phyloP scores from a whole-genome alignment of 75 land plant genomes.

The Picea sitchensis region DNA sequence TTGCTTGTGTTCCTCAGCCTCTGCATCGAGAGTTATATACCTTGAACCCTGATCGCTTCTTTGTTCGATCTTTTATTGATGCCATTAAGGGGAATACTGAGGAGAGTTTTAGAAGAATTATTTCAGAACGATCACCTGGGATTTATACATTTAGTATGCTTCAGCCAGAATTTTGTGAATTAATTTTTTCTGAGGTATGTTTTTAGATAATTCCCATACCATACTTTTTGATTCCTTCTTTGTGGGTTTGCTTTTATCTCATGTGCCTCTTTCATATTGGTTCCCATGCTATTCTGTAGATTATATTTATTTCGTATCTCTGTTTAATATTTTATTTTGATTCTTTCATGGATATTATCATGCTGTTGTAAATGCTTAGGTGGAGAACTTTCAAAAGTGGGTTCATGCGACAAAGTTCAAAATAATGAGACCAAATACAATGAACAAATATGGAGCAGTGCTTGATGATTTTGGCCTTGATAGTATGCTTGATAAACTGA shows the following conservation, averaged over 20 bases:
- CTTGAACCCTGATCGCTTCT: conserved; percentile 65
- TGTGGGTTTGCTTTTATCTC: background rate
- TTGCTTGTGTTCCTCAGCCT: conserved; percentile 46
- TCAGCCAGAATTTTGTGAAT: conserved; percentile 75
- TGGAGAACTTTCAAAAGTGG: conserved; percentile 95
- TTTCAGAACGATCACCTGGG: conserved; percentile 82
- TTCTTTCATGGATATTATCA: conserved; percentile 7
- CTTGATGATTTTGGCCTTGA: conserved; percentile 99
- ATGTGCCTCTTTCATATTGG: background rate
- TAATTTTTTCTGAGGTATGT: conserved; percentile 73
- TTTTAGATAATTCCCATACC: background rate
- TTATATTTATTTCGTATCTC: conserved; percentile 2
- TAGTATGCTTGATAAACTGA: conserved; percentile 81
- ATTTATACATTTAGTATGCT: conserved; percentile 84
- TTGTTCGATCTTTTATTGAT: conserved; percentile 75
- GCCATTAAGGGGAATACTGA: conserved; percentile 74
- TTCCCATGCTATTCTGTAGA: conserved; percentile 5
- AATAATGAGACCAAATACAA: conserved; percentile 95
- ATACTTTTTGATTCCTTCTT: background rate
- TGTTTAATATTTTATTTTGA: background rate
- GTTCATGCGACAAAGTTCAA: conserved; percentile 64
- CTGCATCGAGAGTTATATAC: conserved; percentile 68
- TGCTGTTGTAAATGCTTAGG: conserved; percentile 41
- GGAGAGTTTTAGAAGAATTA: conserved; percentile 72
- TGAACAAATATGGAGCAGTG: conserved; percentile 98